Evolutionary conservation across 192 early-diverging fungal species (phyloP).

Genomic region (Dimargaris xerosporica): DNA sequence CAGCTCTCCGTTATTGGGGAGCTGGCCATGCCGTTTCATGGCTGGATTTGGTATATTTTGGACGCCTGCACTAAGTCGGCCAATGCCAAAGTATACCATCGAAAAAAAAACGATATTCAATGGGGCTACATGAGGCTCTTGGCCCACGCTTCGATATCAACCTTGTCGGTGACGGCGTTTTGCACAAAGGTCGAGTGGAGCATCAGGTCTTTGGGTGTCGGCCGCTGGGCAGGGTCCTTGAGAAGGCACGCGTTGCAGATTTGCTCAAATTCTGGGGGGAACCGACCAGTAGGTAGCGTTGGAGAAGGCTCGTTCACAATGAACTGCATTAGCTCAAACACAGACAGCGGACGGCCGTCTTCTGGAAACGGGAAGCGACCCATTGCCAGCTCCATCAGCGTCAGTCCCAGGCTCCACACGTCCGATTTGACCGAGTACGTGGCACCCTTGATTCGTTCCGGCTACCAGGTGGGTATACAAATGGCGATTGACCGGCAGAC

Average conservation of each 20-base stretch:
- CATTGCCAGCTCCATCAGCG: conserved; percentile 64
- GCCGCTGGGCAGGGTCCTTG: conserved; percentile 35
- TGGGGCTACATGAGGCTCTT: background rate
- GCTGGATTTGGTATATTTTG: background rate
- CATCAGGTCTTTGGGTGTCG: conserved; percentile 47
- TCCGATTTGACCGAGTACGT: conserved; percentile 68
- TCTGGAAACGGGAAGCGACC: conserved; percentile 60
- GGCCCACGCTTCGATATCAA: conserved; percentile 52
- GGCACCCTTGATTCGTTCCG: conserved; percentile 63
- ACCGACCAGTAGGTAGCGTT: conserved; percentile 53
- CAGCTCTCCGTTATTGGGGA: background rate
- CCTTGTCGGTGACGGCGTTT: conserved; percentile 33
- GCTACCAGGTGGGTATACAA: conserved; percentile 13
- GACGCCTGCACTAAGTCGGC: background rate
- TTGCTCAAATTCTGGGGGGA: conserved; percentile 58
- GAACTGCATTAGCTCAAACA: conserved; percentile 86
- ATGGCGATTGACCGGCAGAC: too few species aligned
- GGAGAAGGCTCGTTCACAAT: conserved; percentile 83
- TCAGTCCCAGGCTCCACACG: conserved; percentile 71
- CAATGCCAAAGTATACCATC: background rate
- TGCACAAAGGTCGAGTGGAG: conserved; percentile 38
- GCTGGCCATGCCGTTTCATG: background rate
- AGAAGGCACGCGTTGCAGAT: conserved; percentile 51
- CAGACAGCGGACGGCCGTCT: conserved; percentile 44
- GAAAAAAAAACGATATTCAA: background rate